A percentile compares a stretch with the other conserved stretches of the same genome.
Evolutionary conservation across 768 basidiomycete genomes (phyloP).

Genomic region (Infundibulicybe gibba): DNA sequence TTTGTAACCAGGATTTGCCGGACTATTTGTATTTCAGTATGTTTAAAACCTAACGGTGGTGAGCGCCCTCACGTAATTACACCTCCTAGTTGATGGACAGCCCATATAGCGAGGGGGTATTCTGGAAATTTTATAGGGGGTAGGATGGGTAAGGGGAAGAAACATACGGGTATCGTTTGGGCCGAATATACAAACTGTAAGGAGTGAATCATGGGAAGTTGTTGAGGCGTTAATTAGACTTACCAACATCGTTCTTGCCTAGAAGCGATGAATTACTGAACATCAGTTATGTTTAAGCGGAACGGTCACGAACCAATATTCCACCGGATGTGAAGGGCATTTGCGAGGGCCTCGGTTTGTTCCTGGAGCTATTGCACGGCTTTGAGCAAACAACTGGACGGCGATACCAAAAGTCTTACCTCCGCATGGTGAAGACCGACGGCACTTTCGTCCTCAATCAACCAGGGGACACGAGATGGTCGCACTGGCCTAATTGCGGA

Average conservation of each 20-base stretch:
- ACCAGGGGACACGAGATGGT: constrained; percentile 43
- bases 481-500: constrained; percentile 40
- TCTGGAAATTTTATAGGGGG: constrained; percentile 28
- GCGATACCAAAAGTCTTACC: constrained; percentile 26
- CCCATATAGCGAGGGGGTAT: constrained; percentile 57
- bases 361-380: constrained; percentile 25
- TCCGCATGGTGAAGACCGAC: constrained; percentile 39
- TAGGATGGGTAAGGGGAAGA: not conserved
- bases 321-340: constrained; percentile 45
- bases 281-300: too few relatives aligned
- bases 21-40: constrained; percentile 31
- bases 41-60: constrained; percentile 1
- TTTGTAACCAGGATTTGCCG: constrained; percentile 60
- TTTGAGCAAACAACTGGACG: not conserved
- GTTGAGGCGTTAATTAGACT: constrained; percentile 2
- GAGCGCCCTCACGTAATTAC: constrained; percentile 46
- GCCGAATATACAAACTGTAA: constrained; percentile 57
- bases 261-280: constrained; percentile 2
- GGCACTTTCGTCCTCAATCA: constrained; percentile 56
- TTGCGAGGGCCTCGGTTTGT: constrained; percentile 51
- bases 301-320: constrained; percentile 35
- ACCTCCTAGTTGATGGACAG: constrained; percentile 52
- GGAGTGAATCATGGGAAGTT: not conserved
- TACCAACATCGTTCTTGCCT: constrained; percentile 55
- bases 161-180: constrained; percentile 46